A percentile compares a stretch with the other conserved stretches of the same genome.
These are phyloP conservation scores for Luffa aegyptiaca DNA, from an alignment of 306 rosid species.

Conservation along the genomic window DNA sequence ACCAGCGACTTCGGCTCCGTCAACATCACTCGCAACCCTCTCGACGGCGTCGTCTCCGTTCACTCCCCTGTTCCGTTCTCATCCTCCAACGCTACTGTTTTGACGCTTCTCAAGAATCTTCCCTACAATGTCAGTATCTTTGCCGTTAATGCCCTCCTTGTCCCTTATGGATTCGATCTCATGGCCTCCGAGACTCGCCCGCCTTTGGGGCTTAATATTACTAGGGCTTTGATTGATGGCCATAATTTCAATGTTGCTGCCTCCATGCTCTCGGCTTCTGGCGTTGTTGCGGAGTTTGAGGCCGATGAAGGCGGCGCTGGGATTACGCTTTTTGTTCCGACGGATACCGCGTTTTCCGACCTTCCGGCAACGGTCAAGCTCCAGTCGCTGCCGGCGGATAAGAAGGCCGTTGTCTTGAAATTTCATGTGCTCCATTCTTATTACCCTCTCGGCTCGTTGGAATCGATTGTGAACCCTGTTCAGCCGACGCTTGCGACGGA, in stretches of 20 bases:
- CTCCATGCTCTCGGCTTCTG: slow-evolving; percentile 76
- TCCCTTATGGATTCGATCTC: slow-evolving; percentile 73
- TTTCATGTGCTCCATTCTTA: slow-evolving; percentile 84
- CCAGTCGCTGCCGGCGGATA: slow-evolving; percentile 73
- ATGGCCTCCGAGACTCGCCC: slow-evolving; percentile 89
- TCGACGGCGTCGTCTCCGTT: slow-evolving; percentile 35
- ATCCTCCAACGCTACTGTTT: slow-evolving; percentile 60
- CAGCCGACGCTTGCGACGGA: slow-evolving; percentile 97
- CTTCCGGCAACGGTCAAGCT: slow-evolving; percentile 51
- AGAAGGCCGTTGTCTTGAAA: slow-evolving; percentile 65
- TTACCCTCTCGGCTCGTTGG: slow-evolving; percentile 79
- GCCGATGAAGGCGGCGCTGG: slow-evolving; percentile 95
- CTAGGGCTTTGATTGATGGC: slow-evolving; percentile 59
- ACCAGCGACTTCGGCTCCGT: slow-evolving; percentile 64
- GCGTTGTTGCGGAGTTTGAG: slow-evolving; percentile 80
- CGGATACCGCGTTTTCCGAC: slow-evolving; percentile 61
- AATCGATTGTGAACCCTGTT: slow-evolving; percentile 82
- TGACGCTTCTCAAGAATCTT: slow-evolving; percentile 46
- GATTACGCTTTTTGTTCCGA: slow-evolving; percentile 79
- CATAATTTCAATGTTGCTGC: slow-evolving; percentile 90
- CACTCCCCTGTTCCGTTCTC: slow-evolving; percentile 53
- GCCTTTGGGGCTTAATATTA: slow-evolving; percentile 60
- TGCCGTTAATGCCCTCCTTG: slow-evolving; percentile 55
- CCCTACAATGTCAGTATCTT: slow-evolving; percentile 84
- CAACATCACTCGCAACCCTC: slow-evolving; percentile 60